Base-by-base conservation (phyloP, 2,329 filamentous ascomycete species). In the Colletotrichum agaves region DNA sequence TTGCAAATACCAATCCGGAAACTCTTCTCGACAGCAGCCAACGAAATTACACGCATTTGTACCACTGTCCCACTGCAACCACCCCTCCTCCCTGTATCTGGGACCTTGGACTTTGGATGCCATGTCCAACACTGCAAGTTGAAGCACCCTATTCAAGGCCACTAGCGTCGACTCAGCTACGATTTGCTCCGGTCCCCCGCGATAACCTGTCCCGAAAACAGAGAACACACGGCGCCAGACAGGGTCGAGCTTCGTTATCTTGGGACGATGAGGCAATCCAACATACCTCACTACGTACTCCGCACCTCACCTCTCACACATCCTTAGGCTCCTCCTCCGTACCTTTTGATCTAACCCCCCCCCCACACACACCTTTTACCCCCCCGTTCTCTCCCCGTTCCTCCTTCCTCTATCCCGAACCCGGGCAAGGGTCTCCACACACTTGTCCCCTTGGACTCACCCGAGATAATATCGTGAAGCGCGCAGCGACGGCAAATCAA, bases 401-500 rank as follows among this genome's bases (percentile, higher is more conserved):
- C 41, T 59, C 64, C 23, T 59, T 59, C 64, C 23, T 59, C 60
- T 67, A 53, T 67, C 39, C 64, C 65, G 65, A 64, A 50, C 65
- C 61, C 55, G 61, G 23, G 41, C 61, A 64, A 59, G 65, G 61
- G 55, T 67, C 23, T 47, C 13, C 13, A 37, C 11, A 37, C 35
- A 37, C 10, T 37, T 58, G 31, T 53, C 47, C 53, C 60, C 21
- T 67, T 52, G 44, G 37, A 41, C 50, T 52, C 57, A 67, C 64
- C 65, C 65, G 65, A 67, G 53, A 67, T 67, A 64, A 64, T 64
- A 64, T 67, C 65, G 65, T 67, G 65, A 55, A 67, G 65, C 65
- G 46, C 55, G 39, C 65, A 67, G 33, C 53, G 43, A 53, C 53
- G 31, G 39, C 39, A 49, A 49, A 23, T 35, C 33, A 50, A 44